Base-by-base conservation (phyloP, 2,329 filamentous ascomycete species). In the Hypoxylon sp. region DNA sequence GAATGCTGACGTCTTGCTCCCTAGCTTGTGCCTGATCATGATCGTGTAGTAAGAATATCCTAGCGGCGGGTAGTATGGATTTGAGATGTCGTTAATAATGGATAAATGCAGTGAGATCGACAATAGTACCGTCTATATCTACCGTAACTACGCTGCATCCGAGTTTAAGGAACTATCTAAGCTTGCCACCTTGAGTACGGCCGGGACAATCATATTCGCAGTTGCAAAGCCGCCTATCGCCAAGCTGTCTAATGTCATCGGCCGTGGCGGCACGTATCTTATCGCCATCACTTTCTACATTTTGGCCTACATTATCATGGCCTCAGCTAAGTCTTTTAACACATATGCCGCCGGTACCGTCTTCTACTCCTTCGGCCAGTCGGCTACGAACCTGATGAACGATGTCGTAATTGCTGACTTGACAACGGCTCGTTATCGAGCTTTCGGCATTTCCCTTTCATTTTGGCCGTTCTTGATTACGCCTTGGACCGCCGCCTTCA, bases 401-500 rank as follows among this genome's bases (percentile, higher is more conserved):
- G 87, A 90, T 70, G 87, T 91, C 55, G 88, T 90, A 71, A 85
- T 90, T 46, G 87, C 88, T 1, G 89, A 91, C 74, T 84, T 88
- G n/a, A 89, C 87, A 3, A 80, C 78, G 0, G 77, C 75, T 77
- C 86, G 80, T 71, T 89, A 66, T 78, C 85, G 74, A 83, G 88
- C 74, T 79, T 86, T 77, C 81, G 67, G 77, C 84, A 59, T 86
- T 81, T 78, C 84, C 77, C 6, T 88, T 80, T 48, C 78, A 81
- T 74, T 85, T 82, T 59, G 86, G 5, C 76, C 77, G 1, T 78
- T 78, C 46, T 68, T 78, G 17, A 61, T 87, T 71, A 89, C 84
- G 5, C 84, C 87, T 0, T 90, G 86, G 84, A 80, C 86, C 11
- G 84, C 87, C 1, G 84, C 86, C 1, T 81, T 83, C 47, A 80